Conservation (phyloP, 192 early-diverging fungal genomes). For the Rhizophagus sp. region DNA sequence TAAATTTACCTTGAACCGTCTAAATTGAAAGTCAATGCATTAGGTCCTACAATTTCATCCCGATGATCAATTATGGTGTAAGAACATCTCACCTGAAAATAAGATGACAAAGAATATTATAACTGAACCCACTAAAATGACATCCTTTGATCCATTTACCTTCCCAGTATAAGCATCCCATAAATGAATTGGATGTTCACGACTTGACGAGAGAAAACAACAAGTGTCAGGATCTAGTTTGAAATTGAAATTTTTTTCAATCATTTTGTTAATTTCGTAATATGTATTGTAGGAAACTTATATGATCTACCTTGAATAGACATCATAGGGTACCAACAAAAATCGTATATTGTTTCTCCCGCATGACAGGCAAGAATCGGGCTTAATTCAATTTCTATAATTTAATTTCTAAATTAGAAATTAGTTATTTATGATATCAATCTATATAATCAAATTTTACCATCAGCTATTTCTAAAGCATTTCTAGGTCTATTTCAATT, state of each 20-base stretch:
- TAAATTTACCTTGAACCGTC: conserved; percentile 60
- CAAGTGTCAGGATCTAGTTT: conserved; percentile 55
- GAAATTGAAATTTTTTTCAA: background rate
- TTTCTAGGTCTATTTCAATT: conserved; percentile 28
- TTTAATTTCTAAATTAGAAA: background rate
- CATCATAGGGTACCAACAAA: conserved; percentile 65
- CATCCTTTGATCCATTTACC: conserved; percentile 33
- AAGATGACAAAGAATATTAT: background rate
- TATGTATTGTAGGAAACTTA: background rate
- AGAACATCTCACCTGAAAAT: conserved; percentile 55
- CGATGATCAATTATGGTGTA: conserved; percentile 67
- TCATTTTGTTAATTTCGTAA: background rate
- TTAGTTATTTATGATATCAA: background rate
- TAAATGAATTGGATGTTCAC: conserved; percentile 78
- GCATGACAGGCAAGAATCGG: conserved; percentile 36
- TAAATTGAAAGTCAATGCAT: conserved; percentile 64
- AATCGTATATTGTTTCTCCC: conserved; percentile 64
- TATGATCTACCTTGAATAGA: conserved; percentile 44
- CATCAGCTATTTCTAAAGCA: conserved; percentile 14
- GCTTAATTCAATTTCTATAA: conserved; percentile 35
- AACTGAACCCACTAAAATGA: background rate
- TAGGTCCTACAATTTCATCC: conserved; percentile 67
- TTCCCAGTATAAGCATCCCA: conserved; percentile 70
- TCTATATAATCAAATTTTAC: conserved; percentile 17
- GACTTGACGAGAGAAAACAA: conserved; percentile 60